Evolutionary conservation across 305 asterid species (phyloP).

Genomic region (Solanum aculeatissimum): DNA sequence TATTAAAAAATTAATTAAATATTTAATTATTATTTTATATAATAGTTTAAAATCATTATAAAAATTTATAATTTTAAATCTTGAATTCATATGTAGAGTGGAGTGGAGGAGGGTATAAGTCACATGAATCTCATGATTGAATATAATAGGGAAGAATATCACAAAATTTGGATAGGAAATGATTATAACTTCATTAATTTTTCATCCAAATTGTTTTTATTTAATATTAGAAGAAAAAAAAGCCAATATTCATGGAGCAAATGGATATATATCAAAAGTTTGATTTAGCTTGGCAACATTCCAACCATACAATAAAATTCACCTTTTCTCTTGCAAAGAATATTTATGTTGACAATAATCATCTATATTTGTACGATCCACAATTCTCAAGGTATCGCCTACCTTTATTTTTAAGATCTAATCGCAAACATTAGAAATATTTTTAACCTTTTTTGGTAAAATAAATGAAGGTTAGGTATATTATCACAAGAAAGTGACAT

Average conservation of each 20-base stretch:
- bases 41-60: neutral
- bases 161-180: neutral
- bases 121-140: neutral
- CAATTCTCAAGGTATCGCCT: neutral
- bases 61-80: neutral
- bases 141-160: neutral
- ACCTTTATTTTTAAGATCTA: neutral
- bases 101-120: neutral
- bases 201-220: neutral
- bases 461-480: neutral
- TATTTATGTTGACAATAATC: neutral
- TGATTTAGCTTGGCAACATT: neutral
- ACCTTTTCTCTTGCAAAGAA: neutral
- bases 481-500: neutral
- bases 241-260: conserved; percentile 1
- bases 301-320: neutral
- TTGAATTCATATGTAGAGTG: neutral
- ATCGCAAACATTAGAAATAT: neutral
- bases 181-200: neutral
- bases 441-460: neutral
- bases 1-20: neutral
- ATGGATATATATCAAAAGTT: neutral
- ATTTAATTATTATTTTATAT: fast-evolving
- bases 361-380: neutral
- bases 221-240: neutral